Base-by-base conservation (phyloP, 2,329 filamentous ascomycete species). In the Xylariaceae sp. region DNA sequence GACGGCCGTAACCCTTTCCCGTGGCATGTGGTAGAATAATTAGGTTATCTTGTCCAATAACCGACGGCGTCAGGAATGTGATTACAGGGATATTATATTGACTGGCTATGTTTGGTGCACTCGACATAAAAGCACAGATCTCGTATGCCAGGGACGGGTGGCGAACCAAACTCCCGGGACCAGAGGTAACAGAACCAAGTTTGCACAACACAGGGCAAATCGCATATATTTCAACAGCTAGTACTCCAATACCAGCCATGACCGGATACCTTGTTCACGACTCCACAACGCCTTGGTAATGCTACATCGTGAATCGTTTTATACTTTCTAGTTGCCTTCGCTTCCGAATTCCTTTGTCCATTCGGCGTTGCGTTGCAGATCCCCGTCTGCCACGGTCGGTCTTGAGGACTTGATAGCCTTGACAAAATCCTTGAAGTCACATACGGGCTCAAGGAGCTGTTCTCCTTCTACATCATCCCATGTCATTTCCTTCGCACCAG, bases 311-410 rank as follows among this genome's bases (percentile, higher is more conserved):
- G 11, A 6, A 26, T 26, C 22, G 22, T 11, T 26, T 11, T 26
- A 11, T 26, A 26, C 22, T 26, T 26, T 11, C 22, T 79, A 63
- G 41, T 63, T 63, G 15, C 91, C 91, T 64, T 96, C 91, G 61
- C 89, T 95, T 42, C 91, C 91, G 67, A 97, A 97, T 68, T 97
- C 90, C 57, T 85, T 79, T 9, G 93, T 98, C 93, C 93, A 98
- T 34, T 96, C 89, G 35, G 86, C 76, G 63, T 91, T 96, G 57
- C 80, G 78, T 52, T 81, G 76, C 34, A 98, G 75, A 61, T 98
- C 94, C 38, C 89, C 89, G 38, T 79, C 75, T 39, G 89, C 93
- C 39, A 98, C 93, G 0, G 93, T 97, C 17, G 93, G 93, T 59
- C 93, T 74, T 38, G 88, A 88, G 35, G 83, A 81, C 60, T 89